Percentiles rank a stretch among this genome's conserved stretches.
phyloP scores from a whole-genome alignment of 2,329 filamentous ascomycete species.

The Tolypocladium ovalisporum region DNA sequence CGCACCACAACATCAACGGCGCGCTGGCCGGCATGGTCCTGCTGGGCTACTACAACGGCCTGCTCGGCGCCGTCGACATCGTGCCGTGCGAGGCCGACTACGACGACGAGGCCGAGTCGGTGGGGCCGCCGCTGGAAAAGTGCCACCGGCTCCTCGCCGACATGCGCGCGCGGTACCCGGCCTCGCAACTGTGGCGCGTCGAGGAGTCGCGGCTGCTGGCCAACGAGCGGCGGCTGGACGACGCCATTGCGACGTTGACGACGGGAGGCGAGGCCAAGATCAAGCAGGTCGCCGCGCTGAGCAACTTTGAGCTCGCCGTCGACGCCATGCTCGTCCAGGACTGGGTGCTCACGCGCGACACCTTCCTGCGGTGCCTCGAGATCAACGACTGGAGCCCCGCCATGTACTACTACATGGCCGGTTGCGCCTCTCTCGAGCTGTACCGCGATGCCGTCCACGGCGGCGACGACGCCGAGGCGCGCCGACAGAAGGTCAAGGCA shows the following conservation, averaged over 20 bases:
- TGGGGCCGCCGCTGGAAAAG: slow-evolving; percentile 61
- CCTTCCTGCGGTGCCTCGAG: slow-evolving; percentile 64
- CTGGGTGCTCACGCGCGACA: slow-evolving; percentile 61
- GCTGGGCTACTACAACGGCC: slow-evolving; percentile 78
- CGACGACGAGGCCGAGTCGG: slow-evolving; percentile 42
- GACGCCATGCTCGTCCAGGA: slow-evolving; percentile 69
- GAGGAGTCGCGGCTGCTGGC: slow-evolving; percentile 75
- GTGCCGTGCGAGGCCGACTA: slow-evolving; percentile 50
- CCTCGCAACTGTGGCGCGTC: slow-evolving; percentile 74
- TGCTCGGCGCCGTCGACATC: slow-evolving; percentile 82
- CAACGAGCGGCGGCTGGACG: slow-evolving; percentile 53
- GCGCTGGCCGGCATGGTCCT: slow-evolving; percentile 75
- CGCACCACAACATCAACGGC: slow-evolving; percentile 83
- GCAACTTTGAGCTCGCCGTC: slow-evolving; percentile 74
- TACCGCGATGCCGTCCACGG: slow-evolving; percentile 52
- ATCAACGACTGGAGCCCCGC: slow-evolving; percentile 87
- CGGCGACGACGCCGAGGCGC: slow-evolving; percentile 31
- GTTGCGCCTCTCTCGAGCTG: slow-evolving; percentile 64
- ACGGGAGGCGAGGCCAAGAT: slow-evolving; percentile 56
- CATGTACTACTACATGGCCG: slow-evolving; percentile 83
- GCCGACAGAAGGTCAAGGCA: slow-evolving; percentile 50
- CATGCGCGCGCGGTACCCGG: slow-evolving; percentile 70
- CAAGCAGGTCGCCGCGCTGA: slow-evolving; percentile 78
- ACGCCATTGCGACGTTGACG: slow-evolving; percentile 55
- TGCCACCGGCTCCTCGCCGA: slow-evolving; percentile 56